These are phyloP conservation scores for Petrea volubilis DNA, from an alignment of 257 asterid species.

Conservation along the genomic window DNA sequence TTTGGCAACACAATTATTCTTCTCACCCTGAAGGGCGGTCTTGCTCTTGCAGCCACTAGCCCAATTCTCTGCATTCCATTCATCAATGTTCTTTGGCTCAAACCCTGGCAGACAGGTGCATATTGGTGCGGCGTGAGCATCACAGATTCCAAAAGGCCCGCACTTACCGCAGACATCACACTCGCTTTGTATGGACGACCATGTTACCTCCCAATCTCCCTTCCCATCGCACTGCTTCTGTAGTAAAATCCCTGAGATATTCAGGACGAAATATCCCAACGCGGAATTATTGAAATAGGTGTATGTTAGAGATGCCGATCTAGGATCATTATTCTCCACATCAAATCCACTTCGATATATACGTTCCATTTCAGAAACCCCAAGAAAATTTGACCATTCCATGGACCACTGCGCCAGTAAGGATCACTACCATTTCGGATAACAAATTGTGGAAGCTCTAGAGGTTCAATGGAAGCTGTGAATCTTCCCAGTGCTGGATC, in stretches of 20 bases:
- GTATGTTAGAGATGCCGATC: constrained; percentile 22
- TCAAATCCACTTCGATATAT: constrained; percentile 30
- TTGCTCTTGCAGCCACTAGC: constrained; percentile 55
- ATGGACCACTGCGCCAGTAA: constrained; percentile 54
- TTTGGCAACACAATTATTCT: background rate
- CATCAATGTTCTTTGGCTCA: constrained; percentile 30
- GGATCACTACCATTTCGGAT: background rate
- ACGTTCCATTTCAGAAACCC: constrained; percentile 32
- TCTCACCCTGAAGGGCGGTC: constrained; percentile 32
- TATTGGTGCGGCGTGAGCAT: constrained; percentile 8
- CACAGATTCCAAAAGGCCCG: constrained; percentile 51
- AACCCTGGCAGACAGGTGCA: constrained; percentile 51
- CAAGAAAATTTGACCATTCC: constrained; percentile 39
- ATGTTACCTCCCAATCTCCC: constrained; percentile 30
- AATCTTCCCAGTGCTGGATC: constrained; percentile 52
- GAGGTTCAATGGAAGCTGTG: constrained; percentile 31
- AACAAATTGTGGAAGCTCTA: constrained; percentile 1
- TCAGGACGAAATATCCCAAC: constrained; percentile 22
- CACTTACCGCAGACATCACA: constrained; percentile 49
- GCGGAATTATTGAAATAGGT: constrained; percentile 3
- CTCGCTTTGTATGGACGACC: constrained; percentile 21
- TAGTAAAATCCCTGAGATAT: constrained; percentile 15
- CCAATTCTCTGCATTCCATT: constrained; percentile 50
- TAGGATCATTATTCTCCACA: constrained; percentile 8
- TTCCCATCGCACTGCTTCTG: constrained; percentile 20